Conservation (phyloP, 257 asterid species). For the Ilex aquifolium region DNA sequence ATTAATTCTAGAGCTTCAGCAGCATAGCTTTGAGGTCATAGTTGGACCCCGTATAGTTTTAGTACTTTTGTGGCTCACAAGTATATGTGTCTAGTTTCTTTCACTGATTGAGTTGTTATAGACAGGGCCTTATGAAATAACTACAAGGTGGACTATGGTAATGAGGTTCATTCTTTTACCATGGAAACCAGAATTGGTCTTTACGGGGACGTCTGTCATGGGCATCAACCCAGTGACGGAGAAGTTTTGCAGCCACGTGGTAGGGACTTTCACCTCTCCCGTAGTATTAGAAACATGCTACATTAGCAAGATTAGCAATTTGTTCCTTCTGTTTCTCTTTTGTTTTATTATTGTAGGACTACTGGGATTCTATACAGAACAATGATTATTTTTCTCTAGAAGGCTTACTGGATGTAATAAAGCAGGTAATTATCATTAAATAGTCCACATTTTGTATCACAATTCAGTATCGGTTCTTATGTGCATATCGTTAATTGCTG, state of each 20-base stretch:
- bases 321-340: too few relatives aligned
- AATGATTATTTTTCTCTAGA: constrained; percentile 73
- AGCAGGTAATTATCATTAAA: constrained; percentile 44
- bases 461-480: neutral
- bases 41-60: too few relatives aligned
- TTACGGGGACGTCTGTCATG: constrained; percentile 94
- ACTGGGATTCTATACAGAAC: constrained; percentile 85
- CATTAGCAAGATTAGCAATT: too few relatives aligned
- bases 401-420: constrained; percentile 58
- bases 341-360: constrained; percentile 42
- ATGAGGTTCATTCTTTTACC: constrained; percentile 76
- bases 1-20: too few relatives aligned
- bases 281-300: too few relatives aligned
- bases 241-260: constrained; percentile 87
- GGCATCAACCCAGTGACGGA: constrained; percentile 65
- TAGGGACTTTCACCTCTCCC: constrained; percentile 15
- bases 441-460: too few relatives aligned
- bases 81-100: neutral
- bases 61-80: too few relatives aligned
- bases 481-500: constrained; percentile 9
- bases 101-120: constrained; percentile 38
- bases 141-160: constrained; percentile 94
- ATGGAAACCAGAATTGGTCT: constrained; percentile 83
- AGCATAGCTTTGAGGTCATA: too few relatives aligned
- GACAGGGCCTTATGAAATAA: constrained; percentile 90